These are phyloP conservation scores for Prunella vulgaris DNA, from an alignment of 257 asterid genomes.

Conservation along the genomic window DNA sequence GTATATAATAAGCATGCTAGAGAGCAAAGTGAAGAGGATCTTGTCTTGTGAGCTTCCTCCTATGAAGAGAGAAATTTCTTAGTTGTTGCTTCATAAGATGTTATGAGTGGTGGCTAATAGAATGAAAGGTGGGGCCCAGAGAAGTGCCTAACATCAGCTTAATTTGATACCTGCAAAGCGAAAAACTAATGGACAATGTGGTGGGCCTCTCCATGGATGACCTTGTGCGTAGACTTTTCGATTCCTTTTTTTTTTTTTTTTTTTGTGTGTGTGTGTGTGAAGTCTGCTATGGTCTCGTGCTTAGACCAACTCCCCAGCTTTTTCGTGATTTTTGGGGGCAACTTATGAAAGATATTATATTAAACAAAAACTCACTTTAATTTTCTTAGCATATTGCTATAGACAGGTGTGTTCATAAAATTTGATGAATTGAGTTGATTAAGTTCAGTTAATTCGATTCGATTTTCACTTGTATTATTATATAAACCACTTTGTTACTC, in stretches of 20 bases:
- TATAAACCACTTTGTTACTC: no score
- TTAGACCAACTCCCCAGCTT: neutral
- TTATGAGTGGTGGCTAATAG: slow-evolving; percentile 49
- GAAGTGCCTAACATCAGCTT: slow-evolving; percentile 11
- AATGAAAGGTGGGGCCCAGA: slow-evolving; percentile 15
- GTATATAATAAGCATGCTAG: neutral
- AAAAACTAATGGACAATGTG: neutral
- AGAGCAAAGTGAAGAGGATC: slow-evolving; percentile 15
- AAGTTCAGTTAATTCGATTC: no score
- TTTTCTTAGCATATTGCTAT: no score
- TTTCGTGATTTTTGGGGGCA: neutral
- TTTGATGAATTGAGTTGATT: no score
- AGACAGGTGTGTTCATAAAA: no score
- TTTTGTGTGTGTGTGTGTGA: no score
- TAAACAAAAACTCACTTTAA: no score
- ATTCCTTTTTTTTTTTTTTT: neutral
- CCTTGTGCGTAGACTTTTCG: slow-evolving; percentile 50
- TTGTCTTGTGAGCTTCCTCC: slow-evolving; percentile 37
- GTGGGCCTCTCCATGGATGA: slow-evolving; percentile 39
- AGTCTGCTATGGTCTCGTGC: slow-evolving; percentile 10
- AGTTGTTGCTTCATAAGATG: slow-evolving; percentile 29
- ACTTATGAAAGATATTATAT: no score
- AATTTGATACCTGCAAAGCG: slow-evolving; percentile 14
- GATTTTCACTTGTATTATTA: no score
- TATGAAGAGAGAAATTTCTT: slow-evolving; percentile 56